Conservation (phyloP, 2,329 filamentous ascomycete genomes). For the Trichophyton verrucosum region DNA sequence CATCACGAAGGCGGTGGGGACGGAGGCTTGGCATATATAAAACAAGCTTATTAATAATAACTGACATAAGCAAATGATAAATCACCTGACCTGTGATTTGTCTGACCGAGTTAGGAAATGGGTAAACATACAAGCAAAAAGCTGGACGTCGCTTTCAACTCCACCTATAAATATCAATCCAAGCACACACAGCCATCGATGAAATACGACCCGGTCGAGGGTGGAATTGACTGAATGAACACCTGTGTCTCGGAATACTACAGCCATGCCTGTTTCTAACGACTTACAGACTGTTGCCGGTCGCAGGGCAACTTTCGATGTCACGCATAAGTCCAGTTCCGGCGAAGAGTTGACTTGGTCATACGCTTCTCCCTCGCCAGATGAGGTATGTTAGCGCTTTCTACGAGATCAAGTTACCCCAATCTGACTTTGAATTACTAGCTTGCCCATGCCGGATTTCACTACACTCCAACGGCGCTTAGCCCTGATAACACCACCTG, state of each 20-base stretch:
- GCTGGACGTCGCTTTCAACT: neutral
- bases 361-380: slow-evolving; percentile 53
- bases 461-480: slow-evolving; percentile 61
- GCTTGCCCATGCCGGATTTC: slow-evolving; percentile 87
- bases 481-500: slow-evolving; percentile 82
- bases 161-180: neutral
- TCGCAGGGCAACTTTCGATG: slow-evolving; percentile 69
- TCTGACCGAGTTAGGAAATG: neutral
- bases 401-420: slow-evolving; percentile 4
- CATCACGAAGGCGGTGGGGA: neutral
- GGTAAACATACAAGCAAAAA: neutral
- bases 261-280: neutral
- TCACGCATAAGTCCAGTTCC: slow-evolving; percentile 34
- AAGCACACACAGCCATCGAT: neutral
- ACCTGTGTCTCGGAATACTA: neutral
- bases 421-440: slow-evolving; percentile 27
- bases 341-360: slow-evolving; percentile 71
- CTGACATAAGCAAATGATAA: neutral
- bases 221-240: neutral
- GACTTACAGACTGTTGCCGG: slow-evolving; percentile 49
- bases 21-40: neutral
- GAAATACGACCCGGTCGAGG: neutral
- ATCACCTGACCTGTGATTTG: neutral
- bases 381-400: slow-evolving; percentile 42
- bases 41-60: neutral